Evolutionary conservation across 805 yeast genomes (phyloP).

Genomic region (Saturnispora diversa): DNA sequence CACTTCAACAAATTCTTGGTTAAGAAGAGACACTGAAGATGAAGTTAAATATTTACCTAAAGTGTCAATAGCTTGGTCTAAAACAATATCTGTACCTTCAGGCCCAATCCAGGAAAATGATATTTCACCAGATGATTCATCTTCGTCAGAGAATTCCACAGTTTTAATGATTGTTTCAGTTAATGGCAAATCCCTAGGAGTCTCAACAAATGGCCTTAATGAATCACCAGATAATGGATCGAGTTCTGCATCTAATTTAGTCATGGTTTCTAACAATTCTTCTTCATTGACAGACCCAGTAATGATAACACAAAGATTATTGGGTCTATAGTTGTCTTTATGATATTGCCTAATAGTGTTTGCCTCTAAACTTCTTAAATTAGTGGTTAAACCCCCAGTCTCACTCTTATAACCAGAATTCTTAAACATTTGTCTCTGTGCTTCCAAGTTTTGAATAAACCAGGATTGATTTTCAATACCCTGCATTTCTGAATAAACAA

Average conservation of each 20-base stretch:
- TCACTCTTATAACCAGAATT: conserved; percentile 83
- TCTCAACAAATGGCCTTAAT: conserved; percentile 76
- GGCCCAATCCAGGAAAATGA: conserved; percentile 81
- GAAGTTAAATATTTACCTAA: conserved; percentile 69
- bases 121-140: conserved; percentile 75
- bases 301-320: conserved; percentile 73
- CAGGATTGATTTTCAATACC: conserved; percentile 76
- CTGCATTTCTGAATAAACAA: conserved; percentile 95
- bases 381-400: conserved; percentile 83
- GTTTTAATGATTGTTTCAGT: conserved; percentile 35
- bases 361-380: conserved; percentile 63
- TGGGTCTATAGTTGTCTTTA: conserved; percentile 62
- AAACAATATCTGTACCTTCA: conserved; percentile 39
- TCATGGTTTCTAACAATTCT: conserved; percentile 57
- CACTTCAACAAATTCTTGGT: conserved; percentile 65
- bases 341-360: conserved; percentile 76
- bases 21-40: conserved; percentile 68
- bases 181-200: conserved; percentile 39
- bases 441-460: conserved; percentile 52
- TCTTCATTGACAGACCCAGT: conserved; percentile 78
- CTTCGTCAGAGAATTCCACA: conserved; percentile 81
- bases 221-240: conserved; percentile 35
- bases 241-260: conserved; percentile 51
- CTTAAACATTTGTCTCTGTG: conserved; percentile 49
- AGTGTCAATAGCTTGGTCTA: conserved; percentile 62